Conservation (phyloP, 768 basidiomycete species). For the Piloderma croceum region DNA sequence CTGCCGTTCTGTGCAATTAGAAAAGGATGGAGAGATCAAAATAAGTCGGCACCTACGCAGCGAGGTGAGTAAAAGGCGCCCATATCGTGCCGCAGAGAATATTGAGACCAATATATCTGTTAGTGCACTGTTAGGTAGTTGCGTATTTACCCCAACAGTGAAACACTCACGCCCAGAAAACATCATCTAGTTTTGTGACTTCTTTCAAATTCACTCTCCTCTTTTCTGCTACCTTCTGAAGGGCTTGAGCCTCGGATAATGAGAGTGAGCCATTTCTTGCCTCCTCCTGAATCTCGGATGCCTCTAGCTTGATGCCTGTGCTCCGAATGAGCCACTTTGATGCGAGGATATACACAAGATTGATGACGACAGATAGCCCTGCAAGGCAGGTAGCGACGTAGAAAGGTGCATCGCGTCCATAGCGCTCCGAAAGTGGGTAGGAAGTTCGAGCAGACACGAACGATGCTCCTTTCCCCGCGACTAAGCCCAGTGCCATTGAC, state of each 20-base stretch:
- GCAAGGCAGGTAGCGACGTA: conserved; percentile 61
- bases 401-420: conserved; percentile 70
- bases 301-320: conserved; percentile 59
- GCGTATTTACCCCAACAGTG: not conserved
- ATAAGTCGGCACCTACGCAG: conserved; percentile 45
- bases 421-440: conserved; percentile 66
- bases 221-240: conserved; percentile 63
- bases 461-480: conserved; percentile 74
- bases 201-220: conserved; percentile 54
- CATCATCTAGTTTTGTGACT: conserved; percentile 63
- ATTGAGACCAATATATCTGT: conserved; percentile 70
- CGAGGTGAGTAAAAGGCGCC: conserved; percentile 73
- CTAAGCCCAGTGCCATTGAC: conserved; percentile 77
- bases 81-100: conserved; percentile 72
- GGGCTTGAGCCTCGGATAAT: conserved; percentile 53
- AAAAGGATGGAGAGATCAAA: not conserved
- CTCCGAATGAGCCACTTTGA: conserved; percentile 61
- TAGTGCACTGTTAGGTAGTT: conserved; percentile 4
- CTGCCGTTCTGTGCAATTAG: conserved; percentile 29
- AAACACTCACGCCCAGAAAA: conserved; percentile 66
- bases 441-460: conserved; percentile 72
- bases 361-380: conserved; percentile 59
- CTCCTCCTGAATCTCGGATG: conserved; percentile 53
- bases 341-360: conserved; percentile 58
- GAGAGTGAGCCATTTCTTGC: conserved; percentile 40